Percentiles rank a stretch among this genome's conserved stretches.
phyloP scores from a whole-genome alignment of 2,329 filamentous ascomycete genomes.

The Rugonectria rugulosa region DNA sequence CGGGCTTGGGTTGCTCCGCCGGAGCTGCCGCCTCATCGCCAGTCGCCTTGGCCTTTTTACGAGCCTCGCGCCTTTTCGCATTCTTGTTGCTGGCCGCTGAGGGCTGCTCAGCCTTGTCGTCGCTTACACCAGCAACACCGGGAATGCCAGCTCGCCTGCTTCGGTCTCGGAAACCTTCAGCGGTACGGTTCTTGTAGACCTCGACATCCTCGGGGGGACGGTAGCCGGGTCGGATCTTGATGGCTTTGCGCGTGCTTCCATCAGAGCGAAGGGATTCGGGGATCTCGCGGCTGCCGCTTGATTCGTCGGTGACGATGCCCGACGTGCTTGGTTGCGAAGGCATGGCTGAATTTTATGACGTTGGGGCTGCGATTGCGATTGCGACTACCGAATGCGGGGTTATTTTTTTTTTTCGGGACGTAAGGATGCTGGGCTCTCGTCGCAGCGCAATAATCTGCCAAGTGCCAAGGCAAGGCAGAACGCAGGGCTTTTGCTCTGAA shows the following conservation, averaged over 20 bases:
- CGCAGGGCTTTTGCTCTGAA: slow-evolving; percentile 5
- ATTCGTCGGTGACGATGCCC: slow-evolving; percentile 79
- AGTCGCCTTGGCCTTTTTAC: slow-evolving; percentile 61
- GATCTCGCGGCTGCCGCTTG: slow-evolving; percentile 84
- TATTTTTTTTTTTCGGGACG: no score
- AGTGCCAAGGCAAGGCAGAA: slow-evolving; percentile 5
- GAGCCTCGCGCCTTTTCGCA: slow-evolving; percentile 73
- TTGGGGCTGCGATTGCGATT: neutral
- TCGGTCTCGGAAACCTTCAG: slow-evolving; percentile 83
- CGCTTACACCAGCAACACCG: slow-evolving; percentile 70
- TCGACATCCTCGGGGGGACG: slow-evolving; percentile 94
- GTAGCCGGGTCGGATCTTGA: slow-evolving; percentile 92
- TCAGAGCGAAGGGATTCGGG: slow-evolving; percentile 87
- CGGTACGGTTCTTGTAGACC: slow-evolving; percentile 91
- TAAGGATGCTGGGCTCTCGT: no score
- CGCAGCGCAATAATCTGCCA: slow-evolving; percentile 9
- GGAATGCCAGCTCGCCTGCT: slow-evolving; percentile 70
- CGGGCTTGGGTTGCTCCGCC: slow-evolving; percentile 39
- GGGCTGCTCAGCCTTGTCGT: slow-evolving; percentile 55
- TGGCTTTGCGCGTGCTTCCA: slow-evolving; percentile 91
- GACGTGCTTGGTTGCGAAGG: slow-evolving; percentile 64
- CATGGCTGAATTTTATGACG: slow-evolving; percentile 43
- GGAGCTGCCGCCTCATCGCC: slow-evolving; percentile 56
- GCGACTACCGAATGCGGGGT: slow-evolving; percentile 20
- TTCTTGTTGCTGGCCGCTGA: slow-evolving; percentile 79